Conservation (phyloP, 495 filamentous ascomycete species). For the Penicillium macrosclerotiorum region DNA sequence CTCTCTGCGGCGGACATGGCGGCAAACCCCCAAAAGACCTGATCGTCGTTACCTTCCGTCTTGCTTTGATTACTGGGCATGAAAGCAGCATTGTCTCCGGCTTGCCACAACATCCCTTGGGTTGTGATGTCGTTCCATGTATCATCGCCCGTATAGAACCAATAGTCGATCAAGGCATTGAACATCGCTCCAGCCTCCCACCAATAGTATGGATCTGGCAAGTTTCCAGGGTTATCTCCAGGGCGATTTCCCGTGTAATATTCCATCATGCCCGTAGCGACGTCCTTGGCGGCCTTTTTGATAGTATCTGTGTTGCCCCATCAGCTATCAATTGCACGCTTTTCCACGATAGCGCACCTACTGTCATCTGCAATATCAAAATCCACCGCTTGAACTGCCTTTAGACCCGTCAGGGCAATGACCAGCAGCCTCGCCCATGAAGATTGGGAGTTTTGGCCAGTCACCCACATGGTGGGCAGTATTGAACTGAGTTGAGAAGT, state of each 20-base stretch:
- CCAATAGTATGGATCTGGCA: constrained; percentile 79
- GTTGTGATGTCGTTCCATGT: constrained; percentile 67
- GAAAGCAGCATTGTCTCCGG: constrained; percentile 62
- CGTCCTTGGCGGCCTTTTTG: constrained; percentile 40
- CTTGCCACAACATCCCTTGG: constrained; percentile 70
- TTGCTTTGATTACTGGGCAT: constrained; percentile 82
- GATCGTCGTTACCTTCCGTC: constrained; percentile 79
- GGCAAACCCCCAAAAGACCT: constrained; percentile 82
- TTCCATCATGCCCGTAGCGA: constrained; percentile 48
- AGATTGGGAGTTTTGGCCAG: constrained; percentile 3
- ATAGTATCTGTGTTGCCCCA: constrained; percentile 37
- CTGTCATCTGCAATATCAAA: constrained; percentile 23
- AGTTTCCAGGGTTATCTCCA: constrained; percentile 67
- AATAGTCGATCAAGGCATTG: constrained; percentile 77
- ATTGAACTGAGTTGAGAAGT: not conserved
- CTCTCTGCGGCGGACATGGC: constrained; percentile 80
- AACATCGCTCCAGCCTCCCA: constrained; percentile 81
- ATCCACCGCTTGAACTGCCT: constrained; percentile 18
- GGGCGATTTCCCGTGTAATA: constrained; percentile 72
- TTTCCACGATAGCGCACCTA: not conserved
- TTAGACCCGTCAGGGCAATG: constrained; percentile 15
- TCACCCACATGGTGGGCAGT: constrained; percentile 10
- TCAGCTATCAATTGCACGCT: not conserved
- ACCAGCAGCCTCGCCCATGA: constrained; percentile 23
- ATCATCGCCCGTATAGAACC: constrained; percentile 73